Percentiles rank a stretch among this genome's conserved stretches.
Evolutionary conservation across 768 basidiomycete species (phyloP).

Genomic region (Daedaleopsis sinensis): DNA sequence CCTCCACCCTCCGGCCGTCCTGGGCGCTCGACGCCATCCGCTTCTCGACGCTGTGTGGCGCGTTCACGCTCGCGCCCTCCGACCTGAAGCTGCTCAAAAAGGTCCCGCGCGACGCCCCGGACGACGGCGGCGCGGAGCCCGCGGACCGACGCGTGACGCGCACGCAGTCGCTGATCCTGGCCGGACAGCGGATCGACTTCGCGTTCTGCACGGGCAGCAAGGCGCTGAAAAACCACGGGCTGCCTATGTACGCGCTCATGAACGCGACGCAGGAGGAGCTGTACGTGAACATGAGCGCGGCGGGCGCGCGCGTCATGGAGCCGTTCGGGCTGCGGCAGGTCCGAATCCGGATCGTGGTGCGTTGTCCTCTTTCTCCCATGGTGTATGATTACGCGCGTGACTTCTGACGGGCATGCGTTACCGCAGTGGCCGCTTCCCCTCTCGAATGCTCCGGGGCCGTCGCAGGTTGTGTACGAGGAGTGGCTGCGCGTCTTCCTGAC

Average conservation of each 20-base stretch:
- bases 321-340: constrained; percentile 3
- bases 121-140: not conserved
- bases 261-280: constrained; percentile 10
- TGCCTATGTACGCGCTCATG: constrained; percentile 16
- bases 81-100: constrained; percentile 8
- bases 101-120: constrained; percentile 4
- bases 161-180: constrained; percentile 1
- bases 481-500: constrained; percentile 4
- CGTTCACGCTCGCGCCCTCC: not conserved
- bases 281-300: not conserved
- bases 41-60: constrained; percentile 14
- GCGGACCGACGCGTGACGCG: constrained; percentile 10
- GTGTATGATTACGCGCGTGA: not conserved
- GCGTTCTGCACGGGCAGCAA: constrained; percentile 3
- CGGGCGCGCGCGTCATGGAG: constrained; percentile 4
- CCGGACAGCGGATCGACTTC: constrained; percentile 12
- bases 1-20: not conserved
- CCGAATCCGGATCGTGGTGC: constrained; percentile 10
- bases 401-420: no score
- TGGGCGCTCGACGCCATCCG: constrained; percentile 11
- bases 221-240: constrained; percentile 2
- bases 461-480: constrained; percentile 5
- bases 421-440: constrained; percentile 15
- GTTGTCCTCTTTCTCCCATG: not conserved
- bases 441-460: not conserved